A percentile compares a stretch with the other conserved stretches of the same genome.
These are phyloP conservation scores for Alternaria ventricosa DNA, from an alignment of 2,329 filamentous ascomycete genomes.

Conservation along the genomic window DNA sequence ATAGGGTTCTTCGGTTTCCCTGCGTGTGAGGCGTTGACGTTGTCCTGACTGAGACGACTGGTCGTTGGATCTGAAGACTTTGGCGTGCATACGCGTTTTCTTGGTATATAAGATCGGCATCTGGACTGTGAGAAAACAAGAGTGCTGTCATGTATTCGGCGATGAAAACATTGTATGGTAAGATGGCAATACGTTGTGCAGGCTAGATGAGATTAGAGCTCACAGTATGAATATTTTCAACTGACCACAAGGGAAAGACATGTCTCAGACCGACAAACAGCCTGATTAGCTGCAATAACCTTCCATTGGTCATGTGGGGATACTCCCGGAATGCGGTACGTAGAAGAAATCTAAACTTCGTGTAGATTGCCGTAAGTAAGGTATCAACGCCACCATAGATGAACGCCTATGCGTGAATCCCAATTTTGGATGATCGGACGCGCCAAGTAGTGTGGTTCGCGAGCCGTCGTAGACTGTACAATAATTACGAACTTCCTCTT, in stretches of 20 bases:
- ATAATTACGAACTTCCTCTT: conserved; percentile 2
- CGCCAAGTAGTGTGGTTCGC: conserved; percentile 5
- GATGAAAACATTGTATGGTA: neutral
- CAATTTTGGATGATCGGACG: conserved; percentile 10
- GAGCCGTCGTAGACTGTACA: conserved; percentile 11
- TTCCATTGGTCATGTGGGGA: conserved; percentile 14
- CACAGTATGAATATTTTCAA: neutral
- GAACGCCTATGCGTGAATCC: conserved; percentile 7
- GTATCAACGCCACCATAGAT: conserved; percentile 1
- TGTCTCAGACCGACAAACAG: conserved; percentile 2
- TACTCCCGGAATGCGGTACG: neutral
- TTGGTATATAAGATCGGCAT: neutral
- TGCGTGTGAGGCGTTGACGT: neutral
- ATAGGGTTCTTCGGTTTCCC: neutral
- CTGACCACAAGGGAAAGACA: neutral
- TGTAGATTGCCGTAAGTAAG: conserved; percentile 1
- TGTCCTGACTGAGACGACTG: neutral
- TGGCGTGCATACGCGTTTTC: neutral
- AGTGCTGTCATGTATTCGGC: neutral
- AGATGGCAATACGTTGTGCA: neutral
- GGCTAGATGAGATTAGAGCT: neutral
- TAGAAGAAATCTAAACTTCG: conserved; percentile 2
- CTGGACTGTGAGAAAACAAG: neutral
- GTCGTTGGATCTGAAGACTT: neutral
- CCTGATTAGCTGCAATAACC: neutral